Evolutionary conservation across 2,329 filamentous ascomycete genomes (phyloP).

Genomic region (Aureobasidium mangrovei): DNA sequence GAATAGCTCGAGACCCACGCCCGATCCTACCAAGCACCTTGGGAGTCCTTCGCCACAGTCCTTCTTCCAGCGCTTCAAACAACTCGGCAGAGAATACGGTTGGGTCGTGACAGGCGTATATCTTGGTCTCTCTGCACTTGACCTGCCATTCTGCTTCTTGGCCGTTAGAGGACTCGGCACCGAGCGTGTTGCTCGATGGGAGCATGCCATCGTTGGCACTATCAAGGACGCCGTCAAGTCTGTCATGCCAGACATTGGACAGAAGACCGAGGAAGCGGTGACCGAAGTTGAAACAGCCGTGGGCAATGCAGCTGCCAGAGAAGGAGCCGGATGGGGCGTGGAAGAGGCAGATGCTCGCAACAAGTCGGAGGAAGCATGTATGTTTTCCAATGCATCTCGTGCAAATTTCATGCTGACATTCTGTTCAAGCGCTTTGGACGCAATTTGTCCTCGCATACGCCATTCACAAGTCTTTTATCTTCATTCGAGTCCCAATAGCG

Average conservation of each 20-base stretch:
- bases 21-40: conserved; percentile 29
- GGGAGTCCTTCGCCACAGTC: conserved; percentile 21
- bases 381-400: background rate
- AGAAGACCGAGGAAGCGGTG: conserved; percentile 18
- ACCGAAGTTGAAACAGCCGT: conserved; percentile 21
- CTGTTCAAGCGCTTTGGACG: conserved; percentile 56
- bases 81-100: conserved; percentile 84
- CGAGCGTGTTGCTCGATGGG: conserved; percentile 69
- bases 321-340: conserved; percentile 19
- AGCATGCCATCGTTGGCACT: conserved; percentile 57
- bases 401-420: background rate
- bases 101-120: conserved; percentile 94
- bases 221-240: conserved; percentile 53
- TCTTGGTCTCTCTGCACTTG: conserved; percentile 67
- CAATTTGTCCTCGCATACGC: conserved; percentile 90
- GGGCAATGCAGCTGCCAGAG: conserved; percentile 27
- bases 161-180: conserved; percentile 75
- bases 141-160: conserved; percentile 93
- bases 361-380: conserved; percentile 21
- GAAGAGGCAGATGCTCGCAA: conserved; percentile 20
- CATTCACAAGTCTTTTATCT: conserved; percentile 96
- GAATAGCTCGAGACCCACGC: conserved; percentile 29
- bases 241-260: conserved; percentile 36
- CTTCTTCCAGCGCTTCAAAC: conserved; percentile 61
- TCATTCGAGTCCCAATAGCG: conserved; percentile 85